Evolutionary conservation across 257 asterid genomes (phyloP).

Genomic region (Thymus mandschuricus): DNA sequence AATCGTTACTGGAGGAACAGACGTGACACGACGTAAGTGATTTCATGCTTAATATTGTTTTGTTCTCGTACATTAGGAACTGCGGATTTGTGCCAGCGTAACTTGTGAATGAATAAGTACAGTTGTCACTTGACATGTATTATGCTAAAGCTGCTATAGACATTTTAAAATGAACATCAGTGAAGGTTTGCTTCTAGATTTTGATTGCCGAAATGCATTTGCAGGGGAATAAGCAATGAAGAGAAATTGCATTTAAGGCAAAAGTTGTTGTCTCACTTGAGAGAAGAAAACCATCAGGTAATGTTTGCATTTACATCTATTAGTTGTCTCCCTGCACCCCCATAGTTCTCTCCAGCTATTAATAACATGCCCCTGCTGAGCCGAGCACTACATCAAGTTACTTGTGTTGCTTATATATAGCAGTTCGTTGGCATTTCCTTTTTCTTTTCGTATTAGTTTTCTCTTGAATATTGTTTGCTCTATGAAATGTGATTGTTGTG

Average conservation of each 20-base stretch:
- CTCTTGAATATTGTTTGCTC: constrained; percentile 6
- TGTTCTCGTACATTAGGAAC: constrained; percentile 8
- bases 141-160: constrained; percentile 6
- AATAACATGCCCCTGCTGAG: not conserved
- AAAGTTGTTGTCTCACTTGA: constrained; percentile 76
- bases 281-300: constrained; percentile 96
- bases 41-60: constrained; percentile 17
- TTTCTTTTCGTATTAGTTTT: not conserved
- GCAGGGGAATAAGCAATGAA: constrained; percentile 84
- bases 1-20: constrained; percentile 86
- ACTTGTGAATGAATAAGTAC: not conserved
- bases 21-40: constrained; percentile 79
- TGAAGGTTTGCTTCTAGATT: constrained; percentile 27
- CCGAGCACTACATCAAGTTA: constrained; percentile 7
- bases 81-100: not conserved
- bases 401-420: constrained; percentile 22
- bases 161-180: not conserved
- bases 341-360: constrained; percentile 13
- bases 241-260: constrained; percentile 87
- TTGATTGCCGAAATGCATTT: constrained; percentile 35
- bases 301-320: constrained; percentile 17
- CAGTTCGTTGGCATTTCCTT: not conserved
- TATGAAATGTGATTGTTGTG: constrained; percentile 30
- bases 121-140: not conserved
- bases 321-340: constrained; percentile 13